phyloP scores from a whole-genome alignment of 2,329 filamentous ascomycete species.

The Didymellaceae sp. region DNA sequence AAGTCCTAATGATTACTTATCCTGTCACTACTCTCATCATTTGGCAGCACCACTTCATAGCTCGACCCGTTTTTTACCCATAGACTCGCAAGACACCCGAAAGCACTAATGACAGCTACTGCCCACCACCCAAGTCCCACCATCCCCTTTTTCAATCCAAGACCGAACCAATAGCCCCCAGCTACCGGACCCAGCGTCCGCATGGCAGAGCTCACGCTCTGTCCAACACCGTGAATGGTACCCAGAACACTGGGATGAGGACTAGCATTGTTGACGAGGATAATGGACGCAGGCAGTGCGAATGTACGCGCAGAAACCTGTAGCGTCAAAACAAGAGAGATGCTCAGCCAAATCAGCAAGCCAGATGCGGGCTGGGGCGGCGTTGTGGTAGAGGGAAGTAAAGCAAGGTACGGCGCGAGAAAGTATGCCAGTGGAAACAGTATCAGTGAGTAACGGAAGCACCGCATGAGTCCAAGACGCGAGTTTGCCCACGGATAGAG shows the following conservation, averaged over 20 bases:
- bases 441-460: constrained; percentile 71
- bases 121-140: constrained; percentile 66
- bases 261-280: constrained; percentile 65
- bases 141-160: constrained; percentile 60
- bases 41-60: constrained; percentile 1
- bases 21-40: not conserved
- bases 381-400: constrained; percentile 64
- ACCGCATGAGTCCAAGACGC: constrained; percentile 70
- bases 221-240: constrained; percentile 65
- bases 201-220: constrained; percentile 61
- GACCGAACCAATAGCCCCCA: constrained; percentile 61
- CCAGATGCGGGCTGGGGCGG: constrained; percentile 61
- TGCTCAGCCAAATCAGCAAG: constrained; percentile 67
- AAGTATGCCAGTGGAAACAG: constrained; percentile 75
- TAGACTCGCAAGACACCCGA: constrained; percentile 12
- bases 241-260: constrained; percentile 63
- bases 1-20: not conserved
- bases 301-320: constrained; percentile 79
- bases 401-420: constrained; percentile 71
- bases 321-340: constrained; percentile 67
- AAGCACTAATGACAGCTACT: constrained; percentile 41
- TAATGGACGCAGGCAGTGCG: constrained; percentile 62
- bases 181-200: constrained; percentile 64
- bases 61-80: constrained; percentile 11
- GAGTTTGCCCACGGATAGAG: constrained; percentile 73